Evolutionary conservation across 768 basidiomycete species (phyloP).

Genomic region (Termitomyces sp.): DNA sequence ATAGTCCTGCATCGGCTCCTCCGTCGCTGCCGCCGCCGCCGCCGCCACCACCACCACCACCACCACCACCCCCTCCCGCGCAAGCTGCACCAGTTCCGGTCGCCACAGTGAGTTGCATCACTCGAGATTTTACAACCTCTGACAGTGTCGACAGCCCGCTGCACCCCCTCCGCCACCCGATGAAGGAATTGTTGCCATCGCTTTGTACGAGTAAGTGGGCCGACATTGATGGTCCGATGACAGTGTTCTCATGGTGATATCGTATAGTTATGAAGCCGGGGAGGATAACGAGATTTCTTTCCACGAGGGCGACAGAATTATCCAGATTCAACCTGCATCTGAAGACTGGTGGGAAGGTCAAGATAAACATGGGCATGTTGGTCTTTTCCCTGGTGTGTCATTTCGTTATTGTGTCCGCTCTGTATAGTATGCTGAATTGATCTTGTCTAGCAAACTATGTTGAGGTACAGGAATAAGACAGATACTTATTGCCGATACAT

Average conservation of each 20-base stretch:
- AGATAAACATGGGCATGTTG: conserved; percentile 49
- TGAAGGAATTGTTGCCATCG: conserved; percentile 59
- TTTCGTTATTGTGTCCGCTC: background rate
- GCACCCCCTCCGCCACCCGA: conserved; percentile 47
- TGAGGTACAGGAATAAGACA: conserved; percentile 25
- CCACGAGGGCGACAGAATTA: conserved; percentile 77
- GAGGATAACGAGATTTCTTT: conserved; percentile 93
- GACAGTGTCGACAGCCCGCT: conserved; percentile 29
- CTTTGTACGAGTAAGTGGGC: conserved; percentile 64
- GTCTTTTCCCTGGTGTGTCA: conserved; percentile 72
- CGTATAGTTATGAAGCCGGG: conserved; percentile 73
- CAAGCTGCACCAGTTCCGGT: conserved; percentile 35
- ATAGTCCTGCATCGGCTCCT: conserved; percentile 43
- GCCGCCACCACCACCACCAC: conserved; percentile 36
- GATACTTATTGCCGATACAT: background rate
- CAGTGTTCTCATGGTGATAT: background rate
- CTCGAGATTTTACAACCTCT: background rate
- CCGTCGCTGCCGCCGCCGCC: conserved; percentile 48
- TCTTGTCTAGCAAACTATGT: conserved; percentile 28
- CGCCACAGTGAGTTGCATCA: background rate
- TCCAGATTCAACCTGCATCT: conserved; percentile 71
- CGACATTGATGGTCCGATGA: background rate
- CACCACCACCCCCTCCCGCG: conserved; percentile 47
- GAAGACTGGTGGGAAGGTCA: conserved; percentile 91
- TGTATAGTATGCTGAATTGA: background rate